Percentiles rank a stretch among this genome's conserved stretches.
Conservation (phyloP, 345 rosid genomes). For the Eucalyptus tenuipes region DNA sequence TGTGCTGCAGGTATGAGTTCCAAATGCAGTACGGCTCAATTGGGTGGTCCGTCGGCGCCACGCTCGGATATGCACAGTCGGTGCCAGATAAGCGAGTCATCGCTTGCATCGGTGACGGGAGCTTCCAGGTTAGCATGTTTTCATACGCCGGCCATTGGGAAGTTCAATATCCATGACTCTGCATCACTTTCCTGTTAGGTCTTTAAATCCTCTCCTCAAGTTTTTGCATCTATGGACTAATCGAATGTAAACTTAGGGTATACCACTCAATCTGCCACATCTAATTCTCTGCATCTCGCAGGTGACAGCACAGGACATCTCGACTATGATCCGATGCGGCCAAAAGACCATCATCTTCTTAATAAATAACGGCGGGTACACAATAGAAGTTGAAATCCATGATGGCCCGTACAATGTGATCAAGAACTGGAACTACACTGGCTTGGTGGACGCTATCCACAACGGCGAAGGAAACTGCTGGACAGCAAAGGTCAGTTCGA, state of each 20-base stretch:
- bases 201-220: neutral
- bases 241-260: neutral
- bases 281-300: neutral
- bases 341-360: conserved; percentile 21
- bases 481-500: conserved; percentile 11
- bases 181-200: neutral
- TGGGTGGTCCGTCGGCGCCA: conserved; percentile 56
- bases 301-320: conserved; percentile 27
- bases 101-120: conserved; percentile 49
- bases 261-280: neutral
- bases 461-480: conserved; percentile 27
- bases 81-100: conserved; percentile 42
- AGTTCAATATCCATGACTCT: neutral
- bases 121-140: conserved; percentile 29
- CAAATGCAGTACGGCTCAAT: conserved; percentile 56
- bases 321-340: conserved; percentile 17
- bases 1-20: conserved; percentile 28
- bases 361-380: conserved; percentile 23
- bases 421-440: conserved; percentile 21
- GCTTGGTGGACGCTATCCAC: conserved; percentile 18
- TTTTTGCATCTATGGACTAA: neutral
- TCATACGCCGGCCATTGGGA: neutral
- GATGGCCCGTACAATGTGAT: conserved; percentile 22
- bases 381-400: conserved; percentile 22
- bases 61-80: conserved; percentile 47